Percentiles rank a stretch among this genome's conserved stretches.
Conservation (phyloP, 129 eudicot species). For the Chrysanthemum lavandulifolium region DNA sequence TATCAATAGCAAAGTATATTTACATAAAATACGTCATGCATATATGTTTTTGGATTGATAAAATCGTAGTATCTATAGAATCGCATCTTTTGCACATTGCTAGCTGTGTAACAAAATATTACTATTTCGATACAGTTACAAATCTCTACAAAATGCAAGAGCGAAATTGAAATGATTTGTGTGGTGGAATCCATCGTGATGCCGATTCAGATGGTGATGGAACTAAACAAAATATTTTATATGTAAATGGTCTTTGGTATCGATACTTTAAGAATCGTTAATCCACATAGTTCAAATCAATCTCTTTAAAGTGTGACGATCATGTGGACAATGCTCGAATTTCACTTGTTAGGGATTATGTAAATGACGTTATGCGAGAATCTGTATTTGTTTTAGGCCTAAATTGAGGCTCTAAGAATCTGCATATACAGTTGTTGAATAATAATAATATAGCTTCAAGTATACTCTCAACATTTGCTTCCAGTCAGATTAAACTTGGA, state of each 20-base stretch:
- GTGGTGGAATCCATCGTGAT: constrained; percentile 10
- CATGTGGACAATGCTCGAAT: background rate
- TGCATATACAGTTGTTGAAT: background rate
- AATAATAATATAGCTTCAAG: constrained; percentile 17
- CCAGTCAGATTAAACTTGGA: constrained; percentile 4
- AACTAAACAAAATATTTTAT: background rate
- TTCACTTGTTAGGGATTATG: background rate
- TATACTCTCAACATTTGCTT: constrained; percentile 3
- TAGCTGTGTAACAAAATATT: no score
- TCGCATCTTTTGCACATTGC: no score
- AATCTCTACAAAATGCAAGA: no score
- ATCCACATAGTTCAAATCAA: background rate
- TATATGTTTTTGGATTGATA: no score
- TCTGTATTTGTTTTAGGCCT: constrained; percentile 19
- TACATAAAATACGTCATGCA: background rate
- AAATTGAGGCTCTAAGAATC: constrained; percentile 30
- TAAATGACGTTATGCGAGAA: background rate
- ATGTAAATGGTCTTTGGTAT: background rate
- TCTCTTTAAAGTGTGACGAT: background rate
- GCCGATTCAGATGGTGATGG: background rate
- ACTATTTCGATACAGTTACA: no score
- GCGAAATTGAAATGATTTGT: background rate
- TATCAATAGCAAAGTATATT: background rate
- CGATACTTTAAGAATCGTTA: background rate
- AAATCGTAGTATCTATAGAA: no score